Percentiles rank a stretch among this genome's conserved stretches.
These are phyloP conservation scores for Coniochaeta sp. DNA, from an alignment of 2,329 filamentous ascomycete species.

Conservation along the genomic window DNA sequence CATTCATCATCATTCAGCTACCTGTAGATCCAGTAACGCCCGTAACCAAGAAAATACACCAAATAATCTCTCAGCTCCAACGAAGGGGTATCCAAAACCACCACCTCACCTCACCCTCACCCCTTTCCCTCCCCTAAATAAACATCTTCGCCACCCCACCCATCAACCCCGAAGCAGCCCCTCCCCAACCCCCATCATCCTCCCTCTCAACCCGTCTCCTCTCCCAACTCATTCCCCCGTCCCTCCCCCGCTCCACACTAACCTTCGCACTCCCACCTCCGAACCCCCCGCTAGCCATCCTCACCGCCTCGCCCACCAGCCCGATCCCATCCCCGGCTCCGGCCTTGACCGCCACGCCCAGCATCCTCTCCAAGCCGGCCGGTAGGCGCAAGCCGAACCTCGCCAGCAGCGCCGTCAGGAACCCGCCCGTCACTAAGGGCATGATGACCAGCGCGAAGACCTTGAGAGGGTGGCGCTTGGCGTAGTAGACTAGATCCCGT, in stretches of 20 bases:
- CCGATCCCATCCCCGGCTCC: slow-evolving; percentile 40
- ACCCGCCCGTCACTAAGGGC: slow-evolving; percentile 79
- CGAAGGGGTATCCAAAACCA: neutral
- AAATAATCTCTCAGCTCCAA: too few species aligned
- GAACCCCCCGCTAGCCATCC: slow-evolving; percentile 37
- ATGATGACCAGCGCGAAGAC: slow-evolving; percentile 82
- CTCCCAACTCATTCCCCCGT: slow-evolving; percentile 12
- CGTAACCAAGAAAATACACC: too few species aligned
- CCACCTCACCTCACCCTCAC: neutral
- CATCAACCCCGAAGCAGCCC: too few species aligned
- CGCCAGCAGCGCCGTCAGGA: slow-evolving; percentile 68
- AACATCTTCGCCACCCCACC: slow-evolving; percentile 21
- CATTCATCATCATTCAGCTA: too few species aligned
- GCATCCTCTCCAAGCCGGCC: slow-evolving; percentile 49
- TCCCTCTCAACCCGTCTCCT: slow-evolving; percentile 20
- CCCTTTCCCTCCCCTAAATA: slow-evolving; percentile 5
- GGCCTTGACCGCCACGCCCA: slow-evolving; percentile 45
- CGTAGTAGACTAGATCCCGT: slow-evolving; percentile 68
- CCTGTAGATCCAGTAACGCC: too few species aligned
- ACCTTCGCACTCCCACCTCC: slow-evolving; percentile 16
- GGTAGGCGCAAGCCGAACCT: slow-evolving; percentile 77
- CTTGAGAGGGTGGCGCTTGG: slow-evolving; percentile 76
- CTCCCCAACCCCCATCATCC: slow-evolving; percentile 13
- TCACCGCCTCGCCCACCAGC: slow-evolving; percentile 47
- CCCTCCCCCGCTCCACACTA: slow-evolving; percentile 11